Conservation (phyloP, 2,329 filamentous ascomycete species). For the Penicillium griseofulvum region DNA sequence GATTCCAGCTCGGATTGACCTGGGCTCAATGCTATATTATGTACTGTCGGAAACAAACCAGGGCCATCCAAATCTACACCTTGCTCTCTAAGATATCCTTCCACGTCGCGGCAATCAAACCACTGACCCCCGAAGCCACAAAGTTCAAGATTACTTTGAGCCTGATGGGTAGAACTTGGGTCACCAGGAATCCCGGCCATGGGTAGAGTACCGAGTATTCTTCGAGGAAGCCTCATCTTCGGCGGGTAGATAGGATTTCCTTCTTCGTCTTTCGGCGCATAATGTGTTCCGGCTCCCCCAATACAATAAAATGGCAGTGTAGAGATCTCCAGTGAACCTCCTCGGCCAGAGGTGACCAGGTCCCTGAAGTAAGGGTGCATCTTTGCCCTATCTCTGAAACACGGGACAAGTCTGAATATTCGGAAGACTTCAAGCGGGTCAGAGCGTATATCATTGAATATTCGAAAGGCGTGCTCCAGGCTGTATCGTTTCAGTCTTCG, state of each 20-base stretch:
- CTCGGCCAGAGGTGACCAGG: constrained; percentile 38
- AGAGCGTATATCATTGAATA: constrained; percentile 52
- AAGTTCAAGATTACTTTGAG: constrained; percentile 7
- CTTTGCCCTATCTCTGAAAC: constrained; percentile 50
- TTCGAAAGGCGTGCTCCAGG: constrained; percentile 60
- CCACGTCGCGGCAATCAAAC: constrained; percentile 23
- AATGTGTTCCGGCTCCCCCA: constrained; percentile 68
- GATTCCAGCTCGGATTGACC: background rate
- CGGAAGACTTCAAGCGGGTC: constrained; percentile 51
- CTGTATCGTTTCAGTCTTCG: constrained; percentile 66
- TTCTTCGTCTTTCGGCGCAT: constrained; percentile 41
- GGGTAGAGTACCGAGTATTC: constrained; percentile 13
- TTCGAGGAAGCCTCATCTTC: constrained; percentile 24
- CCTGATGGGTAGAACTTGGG: background rate
- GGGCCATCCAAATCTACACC: background rate
- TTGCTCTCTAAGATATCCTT: constrained; percentile 17
- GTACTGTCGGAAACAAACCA: background rate
- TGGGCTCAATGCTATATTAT: background rate
- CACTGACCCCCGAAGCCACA: constrained; percentile 20
- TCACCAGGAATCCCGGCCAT: background rate
- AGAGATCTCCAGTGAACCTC: constrained; percentile 58
- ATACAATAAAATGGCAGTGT: constrained; percentile 62
- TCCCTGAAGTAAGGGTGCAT: constrained; percentile 40
- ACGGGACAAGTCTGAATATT: constrained; percentile 68
- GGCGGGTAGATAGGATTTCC: constrained; percentile 35